Conservation (phyloP, 768 basidiomycete genomes). For the Royoungia palumana region DNA sequence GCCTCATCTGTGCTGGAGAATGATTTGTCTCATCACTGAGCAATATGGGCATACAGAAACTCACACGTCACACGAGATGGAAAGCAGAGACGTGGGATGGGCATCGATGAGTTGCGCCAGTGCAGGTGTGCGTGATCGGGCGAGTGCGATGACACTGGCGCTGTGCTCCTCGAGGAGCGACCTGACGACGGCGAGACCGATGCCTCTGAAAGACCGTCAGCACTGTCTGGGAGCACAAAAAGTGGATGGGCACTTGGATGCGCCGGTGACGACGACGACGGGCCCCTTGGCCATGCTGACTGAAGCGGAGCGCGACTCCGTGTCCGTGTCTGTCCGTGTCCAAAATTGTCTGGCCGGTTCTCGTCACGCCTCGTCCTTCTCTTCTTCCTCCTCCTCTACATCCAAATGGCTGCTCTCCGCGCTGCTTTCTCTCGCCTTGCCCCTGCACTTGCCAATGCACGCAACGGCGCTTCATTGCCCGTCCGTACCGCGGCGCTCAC, state of each 20-base stretch:
- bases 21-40: neutral
- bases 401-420: conserved; percentile 55
- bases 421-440: conserved; percentile 62
- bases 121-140: conserved; percentile 67
- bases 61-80: conserved; percentile 74
- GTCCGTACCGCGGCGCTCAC: conserved; percentile 42
- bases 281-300: conserved; percentile 40
- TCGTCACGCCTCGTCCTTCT: neutral
- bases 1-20: conserved; percentile 54
- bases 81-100: conserved; percentile 42
- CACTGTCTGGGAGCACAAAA: neutral
- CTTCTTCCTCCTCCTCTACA: conserved; percentile 12
- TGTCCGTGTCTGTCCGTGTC: conserved; percentile 24
- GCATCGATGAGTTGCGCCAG: conserved; percentile 46
- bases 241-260: conserved; percentile 58
- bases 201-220: conserved; percentile 43
- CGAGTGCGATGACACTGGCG: conserved; percentile 72
- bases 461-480: conserved; percentile 40
- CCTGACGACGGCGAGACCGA: conserved; percentile 78
- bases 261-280: conserved; percentile 80
- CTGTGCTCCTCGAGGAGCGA: conserved; percentile 60
- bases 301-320: conserved; percentile 11
- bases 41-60: conserved; percentile 29
- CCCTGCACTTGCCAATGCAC: conserved; percentile 42
- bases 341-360: conserved; percentile 8